Evolutionary conservation across 139 green algal genomes (phyloP), one percentile per base, ranked within the genome.

Genomic region (Desmodesmus armatus): DNA sequence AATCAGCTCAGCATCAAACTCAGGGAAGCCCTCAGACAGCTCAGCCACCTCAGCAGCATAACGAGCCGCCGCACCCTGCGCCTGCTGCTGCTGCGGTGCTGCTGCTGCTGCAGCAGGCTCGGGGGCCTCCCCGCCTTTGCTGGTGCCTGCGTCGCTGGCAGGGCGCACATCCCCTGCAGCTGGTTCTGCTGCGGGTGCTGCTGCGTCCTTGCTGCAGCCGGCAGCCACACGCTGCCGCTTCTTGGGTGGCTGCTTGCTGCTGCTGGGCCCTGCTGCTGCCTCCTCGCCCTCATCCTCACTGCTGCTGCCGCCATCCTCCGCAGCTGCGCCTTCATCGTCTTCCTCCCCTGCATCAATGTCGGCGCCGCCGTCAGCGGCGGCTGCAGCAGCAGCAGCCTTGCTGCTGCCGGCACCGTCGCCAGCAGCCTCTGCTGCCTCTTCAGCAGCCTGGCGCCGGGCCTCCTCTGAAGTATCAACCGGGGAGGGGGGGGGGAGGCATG

Each of bases 1-100:
- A 9, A 97, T 83, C 47, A 96, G 90, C 25, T 44, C 85, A 9
- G 33, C 37, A 27, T 96, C 94, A 88, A 92, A 96, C 13, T 92
- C 91, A 13, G 90, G 82, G 66, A 91, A 96, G 58, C 88, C 71
- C 19, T 47, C 33, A 7, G 3, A 44, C n/a, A 96, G 86, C 58
- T 40, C 29, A 4, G 58, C 21, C 43, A 89, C 31, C 25, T 92
- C 86, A 17, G 41, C 25, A 29, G 77, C 72, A 67, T 86, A 88
- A 6, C 81, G 89, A 44, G 13, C 41, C 4, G n/a, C 88, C 6
- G 29, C 70, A 33, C 49, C 63, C 13, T 67, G 39, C 29, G 74
- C 89, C 31, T 65, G 17, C 37, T 29, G 71, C 21, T 53, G 17
- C 9, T 25, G 63, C 4, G 41, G 1, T 6, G 39, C 35, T 25